These are phyloP conservation scores for Echites panduratus DNA, from an alignment of 257 asterid genomes.

Conservation along the genomic window DNA sequence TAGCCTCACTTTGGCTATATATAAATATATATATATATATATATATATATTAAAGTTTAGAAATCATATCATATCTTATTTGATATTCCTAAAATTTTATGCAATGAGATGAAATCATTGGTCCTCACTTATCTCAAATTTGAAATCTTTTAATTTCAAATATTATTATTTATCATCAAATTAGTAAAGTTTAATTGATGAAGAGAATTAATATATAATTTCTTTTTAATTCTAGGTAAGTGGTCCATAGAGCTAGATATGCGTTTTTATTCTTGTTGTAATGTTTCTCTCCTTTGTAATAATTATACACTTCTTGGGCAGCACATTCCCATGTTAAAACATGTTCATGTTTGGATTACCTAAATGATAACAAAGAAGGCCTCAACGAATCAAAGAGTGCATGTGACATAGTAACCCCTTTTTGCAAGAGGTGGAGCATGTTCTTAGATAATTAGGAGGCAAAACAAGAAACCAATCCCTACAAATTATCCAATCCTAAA, in stretches of 20 bases:
- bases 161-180: no score
- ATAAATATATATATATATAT: no score
- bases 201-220: no score
- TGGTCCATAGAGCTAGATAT: background rate
- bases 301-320: background rate
- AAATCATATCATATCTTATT: no score
- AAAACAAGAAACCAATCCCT: background rate
- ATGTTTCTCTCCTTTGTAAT: background rate
- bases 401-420: background rate
- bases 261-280: background rate
- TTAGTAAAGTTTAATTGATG: no score
- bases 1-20: background rate
- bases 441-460: background rate
- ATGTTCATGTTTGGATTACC: background rate
- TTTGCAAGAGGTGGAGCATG: background rate
- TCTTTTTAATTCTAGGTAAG: background rate
- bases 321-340: constrained; percentile 17
- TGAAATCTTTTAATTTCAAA: no score
- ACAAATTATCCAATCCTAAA: constrained; percentile 1
- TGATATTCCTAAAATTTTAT: no score
- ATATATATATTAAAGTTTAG: no score
- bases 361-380: background rate
- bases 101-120: no score
- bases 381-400: background rate
- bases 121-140: no score